phyloP scores from a whole-genome alignment of 257 asterid genomes.

The Catharanthus roseus region DNA sequence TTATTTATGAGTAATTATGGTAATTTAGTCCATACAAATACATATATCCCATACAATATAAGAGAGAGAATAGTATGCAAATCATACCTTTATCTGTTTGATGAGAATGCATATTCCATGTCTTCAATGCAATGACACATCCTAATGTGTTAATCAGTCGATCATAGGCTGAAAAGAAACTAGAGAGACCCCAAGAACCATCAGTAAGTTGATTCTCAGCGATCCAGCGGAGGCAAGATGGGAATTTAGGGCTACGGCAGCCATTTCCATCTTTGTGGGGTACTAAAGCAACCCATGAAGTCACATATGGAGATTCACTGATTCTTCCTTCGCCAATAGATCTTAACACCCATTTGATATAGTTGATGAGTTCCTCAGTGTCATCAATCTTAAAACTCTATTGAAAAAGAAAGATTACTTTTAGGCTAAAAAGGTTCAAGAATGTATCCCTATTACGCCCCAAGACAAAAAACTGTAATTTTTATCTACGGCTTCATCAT shows the following conservation, averaged over 20 bases:
- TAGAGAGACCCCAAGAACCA: slow-evolving; percentile 20
- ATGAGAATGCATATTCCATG: slow-evolving; percentile 18
- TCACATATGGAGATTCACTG: slow-evolving; percentile 12
- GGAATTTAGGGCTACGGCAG: slow-evolving; percentile 15
- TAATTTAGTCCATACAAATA: no score
- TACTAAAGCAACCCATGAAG: slow-evolving; percentile 12
- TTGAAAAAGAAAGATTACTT: no score
- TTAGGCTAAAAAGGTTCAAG: no score
- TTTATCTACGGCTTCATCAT: no score
- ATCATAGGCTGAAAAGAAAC: slow-evolving; percentile 21
- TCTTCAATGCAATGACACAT: slow-evolving; percentile 26
- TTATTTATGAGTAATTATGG: no score
- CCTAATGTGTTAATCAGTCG: slow-evolving; percentile 28
- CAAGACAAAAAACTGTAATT: no score
- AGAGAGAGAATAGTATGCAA: no score
- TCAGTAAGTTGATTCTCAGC: slow-evolving; percentile 15
- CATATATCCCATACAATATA: no score
- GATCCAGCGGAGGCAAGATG: slow-evolving; percentile 11
- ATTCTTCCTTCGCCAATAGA: slow-evolving; percentile 17
- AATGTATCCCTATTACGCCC: no score
- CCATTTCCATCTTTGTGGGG: background rate
- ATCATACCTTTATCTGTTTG: slow-evolving; percentile 25
- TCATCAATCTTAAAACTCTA: no score
- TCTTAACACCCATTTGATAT: slow-evolving; percentile 15
- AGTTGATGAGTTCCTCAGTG: no score